Evolutionary conservation across 257 asterid species (phyloP).

Genomic region (Solanum stenotomum): DNA sequence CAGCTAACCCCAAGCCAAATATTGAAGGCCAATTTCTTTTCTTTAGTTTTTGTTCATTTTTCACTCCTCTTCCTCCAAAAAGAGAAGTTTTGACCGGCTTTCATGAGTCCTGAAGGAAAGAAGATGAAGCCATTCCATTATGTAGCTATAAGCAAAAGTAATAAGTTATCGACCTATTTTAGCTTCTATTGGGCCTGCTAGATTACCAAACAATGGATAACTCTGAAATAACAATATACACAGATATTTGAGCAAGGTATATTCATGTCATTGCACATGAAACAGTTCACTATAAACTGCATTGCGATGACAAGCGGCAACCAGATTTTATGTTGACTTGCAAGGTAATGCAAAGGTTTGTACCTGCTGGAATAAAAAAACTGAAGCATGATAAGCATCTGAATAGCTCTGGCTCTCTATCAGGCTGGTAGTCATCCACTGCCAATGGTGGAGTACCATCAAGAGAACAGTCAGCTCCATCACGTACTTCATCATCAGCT

Average conservation of each 20-base stretch:
- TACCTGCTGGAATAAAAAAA: constrained; percentile 74
- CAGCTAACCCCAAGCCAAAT: not conserved
- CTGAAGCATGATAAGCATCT: constrained; percentile 93
- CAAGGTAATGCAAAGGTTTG: not conserved
- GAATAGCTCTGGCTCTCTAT: constrained; percentile 51
- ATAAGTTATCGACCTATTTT: not conserved
- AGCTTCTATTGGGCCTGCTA: not conserved
- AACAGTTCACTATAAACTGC: not conserved
- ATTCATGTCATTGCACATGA: not conserved
- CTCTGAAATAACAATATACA: not conserved
- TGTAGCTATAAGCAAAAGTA: not conserved
- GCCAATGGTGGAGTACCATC: constrained; percentile 19
- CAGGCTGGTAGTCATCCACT: constrained; percentile 22
- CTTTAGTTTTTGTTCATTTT: not conserved
- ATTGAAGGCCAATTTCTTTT: not conserved
- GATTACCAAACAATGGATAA: not conserved
- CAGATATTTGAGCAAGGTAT: not conserved
- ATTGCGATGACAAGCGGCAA: not conserved
- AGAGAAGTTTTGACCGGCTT: not conserved
- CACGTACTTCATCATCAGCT: constrained; percentile 15
- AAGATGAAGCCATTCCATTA: not conserved
- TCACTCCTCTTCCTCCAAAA: not conserved
- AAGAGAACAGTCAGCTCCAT: constrained; percentile 8
- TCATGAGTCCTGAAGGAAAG: not conserved
- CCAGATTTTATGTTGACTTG: not conserved